A percentile compares a stretch with the other conserved stretches of the same genome.
Conservation (phyloP, 108 stramenopile genomes). For the Skeletonema tropicum region DNA sequence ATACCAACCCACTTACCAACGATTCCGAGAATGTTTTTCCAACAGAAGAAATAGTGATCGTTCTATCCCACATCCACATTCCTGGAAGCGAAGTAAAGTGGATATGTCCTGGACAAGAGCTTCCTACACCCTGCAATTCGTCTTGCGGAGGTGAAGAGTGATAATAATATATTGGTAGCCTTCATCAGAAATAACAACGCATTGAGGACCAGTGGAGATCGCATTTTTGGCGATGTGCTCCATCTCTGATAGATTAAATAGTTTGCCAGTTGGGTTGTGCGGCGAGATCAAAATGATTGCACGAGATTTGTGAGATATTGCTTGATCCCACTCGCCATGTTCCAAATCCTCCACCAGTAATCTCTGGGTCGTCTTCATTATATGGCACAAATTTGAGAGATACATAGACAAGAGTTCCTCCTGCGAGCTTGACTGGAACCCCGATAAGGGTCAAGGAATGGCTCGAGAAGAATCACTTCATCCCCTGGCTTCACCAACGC, state of each 20-base stretch:
- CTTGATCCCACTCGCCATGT: slow-evolving; percentile 58
- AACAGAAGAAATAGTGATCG: slow-evolving; percentile 95
- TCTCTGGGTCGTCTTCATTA: slow-evolving; percentile 14
- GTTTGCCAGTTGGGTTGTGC: slow-evolving; percentile 98
- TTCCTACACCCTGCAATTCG: slow-evolving; percentile 6
- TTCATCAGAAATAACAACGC: slow-evolving; percentile 92
- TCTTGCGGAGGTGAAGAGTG: slow-evolving; percentile 76
- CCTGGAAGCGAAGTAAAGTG: slow-evolving; percentile 87
- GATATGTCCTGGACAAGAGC: slow-evolving; percentile 77
- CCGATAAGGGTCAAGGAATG: slow-evolving; percentile 95
- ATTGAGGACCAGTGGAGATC: slow-evolving; percentile 69
- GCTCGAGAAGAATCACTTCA: slow-evolving; percentile 96
- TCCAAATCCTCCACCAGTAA: slow-evolving; percentile 86
- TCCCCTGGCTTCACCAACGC: slow-evolving; percentile 89
- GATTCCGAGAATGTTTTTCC: slow-evolving; percentile 99
- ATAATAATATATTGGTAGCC: slow-evolving; percentile 98
- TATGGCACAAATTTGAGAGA: slow-evolving; percentile 77
- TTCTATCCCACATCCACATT: slow-evolving; percentile 94
- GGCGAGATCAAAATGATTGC: slow-evolving; percentile 97
- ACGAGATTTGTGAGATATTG: slow-evolving; percentile 81
- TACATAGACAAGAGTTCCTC: slow-evolving; percentile 80
- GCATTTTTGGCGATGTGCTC: slow-evolving; percentile 81
- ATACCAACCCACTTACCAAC: slow-evolving; percentile 99
- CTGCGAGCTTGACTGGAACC: slow-evolving; percentile 87
- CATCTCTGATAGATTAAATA: slow-evolving; percentile 92